Evolutionary conservation across 2,329 filamentous ascomycete genomes (phyloP).

Genomic region (Talaromyces marneffei): DNA sequence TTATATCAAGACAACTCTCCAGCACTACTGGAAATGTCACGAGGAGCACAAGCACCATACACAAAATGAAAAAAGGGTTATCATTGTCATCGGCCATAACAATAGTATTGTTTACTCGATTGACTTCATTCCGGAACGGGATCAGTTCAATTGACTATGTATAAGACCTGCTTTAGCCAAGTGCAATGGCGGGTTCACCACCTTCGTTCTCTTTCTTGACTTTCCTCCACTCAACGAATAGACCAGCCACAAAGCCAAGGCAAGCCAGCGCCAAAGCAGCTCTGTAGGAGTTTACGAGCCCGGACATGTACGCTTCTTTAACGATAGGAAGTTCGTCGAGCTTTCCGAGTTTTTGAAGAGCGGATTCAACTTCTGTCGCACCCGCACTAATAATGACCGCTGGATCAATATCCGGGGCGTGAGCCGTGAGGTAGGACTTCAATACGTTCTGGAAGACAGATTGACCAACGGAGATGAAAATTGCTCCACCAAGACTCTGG

Average conservation of each 20-base stretch:
- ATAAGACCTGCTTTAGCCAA: too few species aligned
- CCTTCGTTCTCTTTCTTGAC: conserved; percentile 1
- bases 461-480: conserved; percentile 27
- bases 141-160: too few species aligned
- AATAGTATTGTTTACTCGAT: neutral
- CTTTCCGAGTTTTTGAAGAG: neutral
- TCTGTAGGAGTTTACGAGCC: neutral
- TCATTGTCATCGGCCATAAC: neutral
- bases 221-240: conserved; percentile 8
- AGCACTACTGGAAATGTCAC: neutral
- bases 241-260: neutral
- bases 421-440: conserved; percentile 16
- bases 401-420: conserved; percentile 6
- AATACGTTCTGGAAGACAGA: conserved; percentile 27
- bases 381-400: conserved; percentile 5
- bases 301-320: conserved; percentile 8
- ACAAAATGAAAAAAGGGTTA: neutral
- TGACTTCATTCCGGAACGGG: neutral
- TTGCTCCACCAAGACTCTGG: conserved; percentile 26
- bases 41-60: neutral
- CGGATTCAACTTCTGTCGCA: neutral
- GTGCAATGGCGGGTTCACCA: neutral
- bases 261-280: neutral
- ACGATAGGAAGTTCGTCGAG: neutral
- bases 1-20: neutral